A percentile compares a stretch with the other conserved stretches of the same genome.
These are phyloP conservation scores for Isabelozyma rhagii DNA, from an alignment of 805 yeast species.

Conservation along the genomic window DNA sequence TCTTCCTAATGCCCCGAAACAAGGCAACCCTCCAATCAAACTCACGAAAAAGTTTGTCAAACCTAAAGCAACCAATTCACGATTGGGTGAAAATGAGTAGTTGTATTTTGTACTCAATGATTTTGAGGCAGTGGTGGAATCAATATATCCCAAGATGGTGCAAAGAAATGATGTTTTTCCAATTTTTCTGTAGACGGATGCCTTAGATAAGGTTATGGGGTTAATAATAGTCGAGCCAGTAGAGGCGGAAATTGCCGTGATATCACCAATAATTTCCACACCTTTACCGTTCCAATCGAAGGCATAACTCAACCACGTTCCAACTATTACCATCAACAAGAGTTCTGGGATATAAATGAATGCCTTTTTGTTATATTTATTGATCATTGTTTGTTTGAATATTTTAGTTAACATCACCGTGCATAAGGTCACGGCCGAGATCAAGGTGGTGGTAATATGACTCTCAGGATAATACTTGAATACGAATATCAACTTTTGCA, in stretches of 20 bases:
- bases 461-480: conserved; percentile 5
- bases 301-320: conserved; percentile 22
- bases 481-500: conserved; percentile 16
- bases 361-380: conserved; percentile 9
- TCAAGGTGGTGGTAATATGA: conserved; percentile 12
- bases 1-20: conserved; percentile 35
- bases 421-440: conserved; percentile 18
- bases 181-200: conserved; percentile 19
- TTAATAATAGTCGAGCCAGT: conserved; percentile 8
- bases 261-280: conserved; percentile 27
- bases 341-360: conserved; percentile 31
- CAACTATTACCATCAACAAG: conserved; percentile 26
- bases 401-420: conserved; percentile 18
- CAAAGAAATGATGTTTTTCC: conserved; percentile 30
- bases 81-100: conserved; percentile 28
- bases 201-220: conserved; percentile 17
- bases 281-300: conserved; percentile 23
- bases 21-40: conserved; percentile 30
- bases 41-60: conserved; percentile 23
- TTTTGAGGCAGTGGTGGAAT: conserved; percentile 33
- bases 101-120: conserved; percentile 28
- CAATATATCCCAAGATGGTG: conserved; percentile 31
- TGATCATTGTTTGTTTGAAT: conserved; percentile 14
- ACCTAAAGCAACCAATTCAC: conserved; percentile 33
- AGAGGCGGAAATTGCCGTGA: conserved; percentile 4